Conservation (phyloP, 140 eudicot species). For the Senecio squalidus region DNA sequence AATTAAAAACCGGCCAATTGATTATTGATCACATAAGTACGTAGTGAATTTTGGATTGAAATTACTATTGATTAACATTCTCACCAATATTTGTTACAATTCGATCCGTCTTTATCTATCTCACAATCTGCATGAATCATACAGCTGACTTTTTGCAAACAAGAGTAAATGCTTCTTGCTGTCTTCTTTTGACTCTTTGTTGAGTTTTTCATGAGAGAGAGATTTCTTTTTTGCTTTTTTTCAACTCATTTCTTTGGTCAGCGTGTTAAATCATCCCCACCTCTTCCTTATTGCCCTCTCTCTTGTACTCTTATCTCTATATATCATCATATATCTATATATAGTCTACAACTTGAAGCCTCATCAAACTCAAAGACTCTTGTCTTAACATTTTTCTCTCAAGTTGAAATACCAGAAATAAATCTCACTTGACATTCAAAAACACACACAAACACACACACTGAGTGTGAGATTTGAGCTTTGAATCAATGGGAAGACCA, state of each 20-base stretch:
- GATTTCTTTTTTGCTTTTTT: conserved; percentile 16
- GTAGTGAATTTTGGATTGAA: not conserved
- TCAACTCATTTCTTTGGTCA: conserved; percentile 32
- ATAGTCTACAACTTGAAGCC: conserved; percentile 14
- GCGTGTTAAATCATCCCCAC: conserved; percentile 35
- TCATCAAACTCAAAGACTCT: conserved; percentile 26
- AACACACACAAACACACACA: conserved; percentile 19
- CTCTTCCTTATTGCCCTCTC: conserved; percentile 20
- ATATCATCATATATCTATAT: conserved; percentile 37
- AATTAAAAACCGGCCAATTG: too few species aligned
- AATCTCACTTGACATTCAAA: not conserved
- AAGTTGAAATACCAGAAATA: conserved; percentile 14
- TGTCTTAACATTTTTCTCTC: conserved; percentile 21
- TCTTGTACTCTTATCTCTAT: conserved; percentile 22
- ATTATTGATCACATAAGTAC: not conserved
- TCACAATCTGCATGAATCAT: conserved; percentile 27
- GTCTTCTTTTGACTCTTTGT: conserved; percentile 48
- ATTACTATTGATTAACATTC: not conserved
- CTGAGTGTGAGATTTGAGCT: conserved; percentile 3
- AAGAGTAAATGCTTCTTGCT: conserved; percentile 48
- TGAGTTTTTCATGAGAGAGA: conserved; percentile 33
- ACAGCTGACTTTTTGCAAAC: conserved; percentile 45
- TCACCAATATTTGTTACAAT: not conserved
- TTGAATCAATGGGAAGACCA: conserved; percentile 45
- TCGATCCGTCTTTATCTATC: conserved; percentile 17